These are phyloP conservation scores for Puccinia novopanici DNA, from an alignment of 1,284 basidiomycete species.

Conservation along the genomic window DNA sequence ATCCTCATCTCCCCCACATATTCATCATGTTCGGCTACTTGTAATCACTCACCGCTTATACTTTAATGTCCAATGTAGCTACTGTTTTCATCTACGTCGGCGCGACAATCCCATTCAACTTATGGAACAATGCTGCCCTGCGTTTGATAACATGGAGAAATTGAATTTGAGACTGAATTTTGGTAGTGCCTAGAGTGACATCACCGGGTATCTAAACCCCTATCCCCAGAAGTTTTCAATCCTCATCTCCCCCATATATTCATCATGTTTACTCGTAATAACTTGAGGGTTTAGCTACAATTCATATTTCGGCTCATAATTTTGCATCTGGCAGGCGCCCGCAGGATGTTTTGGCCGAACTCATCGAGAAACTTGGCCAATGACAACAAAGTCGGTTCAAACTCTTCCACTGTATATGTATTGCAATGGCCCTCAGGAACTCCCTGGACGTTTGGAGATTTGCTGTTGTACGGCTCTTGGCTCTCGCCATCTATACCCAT, in stretches of 20 bases:
- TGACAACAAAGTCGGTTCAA: slow-evolving; percentile 85
- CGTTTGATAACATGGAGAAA: slow-evolving; percentile 76
- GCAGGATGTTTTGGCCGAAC: slow-evolving; percentile 70
- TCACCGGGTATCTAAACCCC: no score
- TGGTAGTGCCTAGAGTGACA: no score
- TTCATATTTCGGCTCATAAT: no score
- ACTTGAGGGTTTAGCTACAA: no score
- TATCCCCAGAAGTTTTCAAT: no score
- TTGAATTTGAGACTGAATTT: no score
- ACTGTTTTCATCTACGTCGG: slow-evolving; percentile 45
- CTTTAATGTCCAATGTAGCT: not conserved
- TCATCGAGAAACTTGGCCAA: slow-evolving; percentile 71
- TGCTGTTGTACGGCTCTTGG: no score
- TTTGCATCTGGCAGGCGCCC: slow-evolving; percentile 4
- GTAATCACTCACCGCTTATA: slow-evolving; percentile 69
- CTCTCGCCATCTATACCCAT: no score
- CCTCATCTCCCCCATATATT: no score
- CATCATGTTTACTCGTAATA: no score
- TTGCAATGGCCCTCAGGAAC: slow-evolving; percentile 76
- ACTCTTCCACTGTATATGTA: slow-evolving; percentile 80
- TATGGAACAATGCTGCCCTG: slow-evolving; percentile 69
- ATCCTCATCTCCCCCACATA: slow-evolving; percentile 44
- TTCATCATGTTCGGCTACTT: slow-evolving; percentile 66
- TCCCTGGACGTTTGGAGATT: no score
- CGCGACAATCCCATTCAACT: slow-evolving; percentile 86